phyloP scores from a whole-genome alignment of 140 eudicot genomes.

The Erigeron philadelphicus region DNA sequence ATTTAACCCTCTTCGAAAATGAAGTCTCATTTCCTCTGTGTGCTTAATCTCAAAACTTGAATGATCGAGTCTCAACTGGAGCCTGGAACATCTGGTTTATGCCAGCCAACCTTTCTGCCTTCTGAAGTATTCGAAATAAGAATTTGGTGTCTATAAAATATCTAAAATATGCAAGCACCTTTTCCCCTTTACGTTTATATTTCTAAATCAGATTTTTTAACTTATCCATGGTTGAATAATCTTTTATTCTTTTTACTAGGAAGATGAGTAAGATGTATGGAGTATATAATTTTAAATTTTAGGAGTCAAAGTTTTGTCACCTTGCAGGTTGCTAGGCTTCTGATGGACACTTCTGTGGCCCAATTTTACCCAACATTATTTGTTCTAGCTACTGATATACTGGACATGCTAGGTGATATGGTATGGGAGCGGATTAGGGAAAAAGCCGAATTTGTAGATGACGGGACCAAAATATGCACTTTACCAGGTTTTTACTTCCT shows the following conservation, averaged over 20 bases:
- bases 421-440: slow-evolving; percentile 74
- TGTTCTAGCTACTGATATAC: slow-evolving; percentile 67
- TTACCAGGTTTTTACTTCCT: slow-evolving; percentile 45
- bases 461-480: slow-evolving; percentile 42
- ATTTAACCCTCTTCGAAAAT: neutral
- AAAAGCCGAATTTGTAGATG: slow-evolving; percentile 62
- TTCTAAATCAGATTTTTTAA: neutral
- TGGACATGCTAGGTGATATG: slow-evolving; percentile 81
- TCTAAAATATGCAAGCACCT: neutral
- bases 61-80: neutral
- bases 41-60: neutral
- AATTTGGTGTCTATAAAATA: neutral
- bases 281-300: slow-evolving; percentile 9
- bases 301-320: slow-evolving; percentile 13
- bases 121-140: neutral
- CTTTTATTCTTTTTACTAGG: neutral
- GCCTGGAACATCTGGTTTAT: neutral
- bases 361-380: slow-evolving; percentile 82
- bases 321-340: slow-evolving; percentile 70
- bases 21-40: neutral
- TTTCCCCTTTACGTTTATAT: neutral
- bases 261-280: neutral
- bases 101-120: neutral
- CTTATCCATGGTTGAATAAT: neutral
- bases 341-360: slow-evolving; percentile 66